Evolutionary conservation across 225 moss, liverwort and hornwort species (phyloP), one percentile per base, ranked within the genome.

Genomic region (Pseudisothecium myosuroides): DNA sequence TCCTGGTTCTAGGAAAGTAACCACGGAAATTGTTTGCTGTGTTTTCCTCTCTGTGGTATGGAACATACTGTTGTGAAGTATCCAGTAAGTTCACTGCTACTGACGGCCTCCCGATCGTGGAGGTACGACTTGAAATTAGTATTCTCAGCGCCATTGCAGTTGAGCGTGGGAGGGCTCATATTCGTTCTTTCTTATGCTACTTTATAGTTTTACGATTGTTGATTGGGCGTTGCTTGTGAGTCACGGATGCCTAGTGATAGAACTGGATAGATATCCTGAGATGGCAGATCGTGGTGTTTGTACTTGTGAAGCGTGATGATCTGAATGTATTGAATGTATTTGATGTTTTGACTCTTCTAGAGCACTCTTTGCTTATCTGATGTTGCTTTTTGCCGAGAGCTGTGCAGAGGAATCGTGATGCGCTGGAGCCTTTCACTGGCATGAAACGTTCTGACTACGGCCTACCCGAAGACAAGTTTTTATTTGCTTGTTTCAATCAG

Each of bases 401-500:
- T 63, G 73, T 92, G 83, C 95, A 99, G 97, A 97, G 95, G 73
- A 97, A 99, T 87, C 91, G 93, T 88, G 97, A 99, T 93, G 97
- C 96, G 71, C 90, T 97, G 90, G 99, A 99, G 89, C 94, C 95
- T 71, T 89, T 71, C 23, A 88, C 58, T 81, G 94, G 88, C 85
- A 90, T 96, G 92, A 96, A 96, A 90, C 96, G 97, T 83, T 94
- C 96, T 69, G 97, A 96, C 87, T 99, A 97, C 69, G 95, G 94
- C 81, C 89, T 99, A 73, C 99, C 99, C 11, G 99, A 99, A 88
- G 97, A 96, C 91, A 97, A 95, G 85, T 96, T 97, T 87, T 89
- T 99, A 64, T 99, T 99, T 86, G 99, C 97, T 63, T 99, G 99
- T 94, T 99, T 99, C 91, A 99, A 99, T 91, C 99, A 99, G 90